Base-by-base conservation (phyloP, 2,329 filamentous ascomycete genomes). In the Hortaea sp. region DNA sequence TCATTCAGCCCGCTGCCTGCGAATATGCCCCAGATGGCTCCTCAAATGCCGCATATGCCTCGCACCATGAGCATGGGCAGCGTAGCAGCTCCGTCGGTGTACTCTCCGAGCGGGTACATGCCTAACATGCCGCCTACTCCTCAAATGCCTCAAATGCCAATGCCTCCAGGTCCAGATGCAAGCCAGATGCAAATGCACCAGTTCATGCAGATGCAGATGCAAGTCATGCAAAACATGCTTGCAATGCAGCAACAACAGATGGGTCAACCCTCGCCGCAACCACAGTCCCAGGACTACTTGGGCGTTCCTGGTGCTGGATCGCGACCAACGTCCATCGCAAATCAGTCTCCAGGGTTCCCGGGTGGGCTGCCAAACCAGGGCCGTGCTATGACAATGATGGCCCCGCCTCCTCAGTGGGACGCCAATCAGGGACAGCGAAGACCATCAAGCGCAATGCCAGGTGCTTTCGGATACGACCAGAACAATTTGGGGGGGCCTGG, bases 301-400 rank as follows among this genome's bases (percentile, higher is more conserved):
- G 53, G 53, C 29, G 51, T 57, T 41, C 42, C 44, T 38, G 9
- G 28, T 13, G 42, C 38, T 5, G 35, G 41, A 29, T 45, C 55
- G 30, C 52, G 62, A 41, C 61, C 60, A 7, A 70, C 72, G 59
- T 78, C 75, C 6, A 72, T 76, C 59, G 66, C 55, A 5, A 69
- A 45, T 57, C 65, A 45, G 51, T 53, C 39, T 47, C 55, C 46
- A 46, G 54, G 29, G 52, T 31, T 45, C 29, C 48, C 47, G 29
- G 45, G 51, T 50, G 46, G 55, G 55, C 42, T 45, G 44, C 38
- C 51, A 46, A 63, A 60, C 37, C 62, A 64, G 46, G 63, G 60
- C 12, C 68, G 86, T 50, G 84, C 87, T 0, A 87, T 92, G 78
- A 92, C 85, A 66, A 87, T 92, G 82, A 77, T 92, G 50, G 83